A percentile compares a stretch with the other conserved stretches of the same genome.
phyloP scores from a whole-genome alignment of 352 stramenopile genomes.

The Phytopythium boreale region DNA sequence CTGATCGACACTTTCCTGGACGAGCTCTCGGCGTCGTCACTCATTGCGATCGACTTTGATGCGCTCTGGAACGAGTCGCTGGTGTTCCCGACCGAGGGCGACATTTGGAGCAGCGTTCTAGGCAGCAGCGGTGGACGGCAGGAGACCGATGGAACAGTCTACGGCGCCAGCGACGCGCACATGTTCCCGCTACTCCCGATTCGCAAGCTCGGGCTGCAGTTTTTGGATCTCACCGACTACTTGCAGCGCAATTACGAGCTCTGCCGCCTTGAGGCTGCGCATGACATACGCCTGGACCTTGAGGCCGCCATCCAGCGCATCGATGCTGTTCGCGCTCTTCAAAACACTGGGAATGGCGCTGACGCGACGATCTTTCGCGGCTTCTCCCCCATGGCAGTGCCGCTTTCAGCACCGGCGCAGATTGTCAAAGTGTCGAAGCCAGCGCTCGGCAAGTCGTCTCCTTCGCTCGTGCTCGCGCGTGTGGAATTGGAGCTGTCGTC shows the following conservation, averaged over 20 bases:
- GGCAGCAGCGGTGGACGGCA: constrained; percentile 8
- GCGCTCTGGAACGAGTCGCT: constrained; percentile 16
- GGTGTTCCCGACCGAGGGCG: constrained; percentile 83
- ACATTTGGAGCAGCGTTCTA: constrained; percentile 83
- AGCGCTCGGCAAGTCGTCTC: constrained; percentile 82
- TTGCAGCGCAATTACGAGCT: constrained; percentile 92
- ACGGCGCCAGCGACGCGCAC: constrained; percentile 31
- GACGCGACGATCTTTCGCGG: constrained; percentile 63
- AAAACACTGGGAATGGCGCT: constrained; percentile 17
- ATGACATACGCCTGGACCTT: constrained; percentile 84
- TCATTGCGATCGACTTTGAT: neutral
- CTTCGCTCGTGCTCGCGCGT: constrained; percentile 82
- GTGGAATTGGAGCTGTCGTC: constrained; percentile 84
- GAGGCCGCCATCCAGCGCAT: constrained; percentile 84
- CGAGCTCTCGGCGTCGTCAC: constrained; percentile 35
- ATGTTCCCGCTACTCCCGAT: constrained; percentile 74
- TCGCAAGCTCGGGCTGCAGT: constrained; percentile 95
- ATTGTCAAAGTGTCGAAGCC: constrained; percentile 89
- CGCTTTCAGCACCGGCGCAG: constrained; percentile 31
- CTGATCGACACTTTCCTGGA: constrained; percentile 59
- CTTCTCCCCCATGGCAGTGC: constrained; percentile 38
- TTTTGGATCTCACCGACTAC: constrained; percentile 94
- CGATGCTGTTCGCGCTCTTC: constrained; percentile 42
- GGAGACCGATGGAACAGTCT: constrained; percentile 16
- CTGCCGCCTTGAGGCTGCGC: constrained; percentile 85